Evolutionary conservation across 192 early-diverging fungal genomes (phyloP).

Genomic region (Backusella macrospora): DNA sequence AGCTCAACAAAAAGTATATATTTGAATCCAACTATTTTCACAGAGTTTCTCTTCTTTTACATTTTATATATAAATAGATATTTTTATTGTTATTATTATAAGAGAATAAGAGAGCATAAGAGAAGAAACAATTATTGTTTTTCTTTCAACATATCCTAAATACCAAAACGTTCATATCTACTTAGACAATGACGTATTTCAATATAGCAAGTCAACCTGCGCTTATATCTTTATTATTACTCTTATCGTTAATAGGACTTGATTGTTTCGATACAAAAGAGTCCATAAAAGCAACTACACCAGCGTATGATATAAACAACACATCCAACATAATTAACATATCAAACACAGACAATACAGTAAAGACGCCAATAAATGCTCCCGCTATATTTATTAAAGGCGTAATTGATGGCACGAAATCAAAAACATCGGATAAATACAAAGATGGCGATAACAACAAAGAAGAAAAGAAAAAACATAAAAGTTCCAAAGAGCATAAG

Average conservation of each 20-base stretch:
- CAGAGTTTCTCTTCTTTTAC: background rate
- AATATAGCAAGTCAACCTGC: background rate
- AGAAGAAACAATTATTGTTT: background rate
- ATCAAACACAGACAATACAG: background rate
- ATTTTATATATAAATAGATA: background rate
- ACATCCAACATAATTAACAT: background rate
- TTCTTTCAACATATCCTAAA: background rate
- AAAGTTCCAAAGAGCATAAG: background rate
- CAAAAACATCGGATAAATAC: background rate
- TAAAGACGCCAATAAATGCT: background rate
- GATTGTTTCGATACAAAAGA: background rate
- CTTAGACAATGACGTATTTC: conserved; percentile 2
- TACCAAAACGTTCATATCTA: background rate
- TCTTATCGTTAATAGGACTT: background rate
- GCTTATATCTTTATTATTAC: background rate
- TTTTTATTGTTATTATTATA: background rate
- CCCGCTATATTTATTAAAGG: background rate
- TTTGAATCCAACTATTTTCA: conserved; percentile 10
- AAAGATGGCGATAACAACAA: background rate
- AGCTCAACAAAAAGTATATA: conserved; percentile 16
- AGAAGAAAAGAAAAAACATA: background rate
- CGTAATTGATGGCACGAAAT: background rate
- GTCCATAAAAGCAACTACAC: background rate
- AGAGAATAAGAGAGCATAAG: background rate
- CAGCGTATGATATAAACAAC: background rate